These are phyloP conservation scores for Rhododendron williamsianum DNA, from an alignment of 148 eudicot genomes.

Conservation along the genomic window DNA sequence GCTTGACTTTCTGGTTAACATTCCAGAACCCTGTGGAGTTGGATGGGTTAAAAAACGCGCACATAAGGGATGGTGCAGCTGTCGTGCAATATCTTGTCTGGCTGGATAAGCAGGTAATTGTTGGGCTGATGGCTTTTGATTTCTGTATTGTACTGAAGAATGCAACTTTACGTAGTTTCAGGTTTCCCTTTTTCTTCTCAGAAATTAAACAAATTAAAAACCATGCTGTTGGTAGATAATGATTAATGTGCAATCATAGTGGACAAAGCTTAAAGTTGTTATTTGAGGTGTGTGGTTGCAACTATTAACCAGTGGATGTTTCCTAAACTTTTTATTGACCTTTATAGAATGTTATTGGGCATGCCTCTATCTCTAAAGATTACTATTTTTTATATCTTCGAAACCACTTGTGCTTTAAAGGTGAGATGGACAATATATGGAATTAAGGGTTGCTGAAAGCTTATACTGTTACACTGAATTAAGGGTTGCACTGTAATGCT, in stretches of 20 bases:
- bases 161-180: not conserved
- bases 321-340: not conserved
- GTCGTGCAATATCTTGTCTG: constrained; percentile 93
- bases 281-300: not conserved
- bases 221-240: not conserved
- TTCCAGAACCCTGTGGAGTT: constrained; percentile 85
- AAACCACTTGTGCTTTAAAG: not conserved
- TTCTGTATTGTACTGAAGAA: not conserved
- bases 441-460: not conserved
- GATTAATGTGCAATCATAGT: not conserved
- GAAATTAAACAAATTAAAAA: not conserved
- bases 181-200: not conserved
- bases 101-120: constrained; percentile 91
- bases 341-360: not conserved
- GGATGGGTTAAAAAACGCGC: constrained; percentile 76
- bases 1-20: not conserved
- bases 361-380: not conserved
- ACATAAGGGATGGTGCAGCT: constrained; percentile 97
- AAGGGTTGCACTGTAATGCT: not conserved
- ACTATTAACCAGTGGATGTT: not conserved
- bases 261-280: not conserved
- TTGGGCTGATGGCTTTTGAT: constrained; percentile 3
- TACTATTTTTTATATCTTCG: not conserved
- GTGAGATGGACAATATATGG: not conserved
- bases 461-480: not conserved